Evolutionary conservation across 345 rosid genomes (phyloP), one percentile per base, ranked within the genome.

Genomic region (Lepidium didymum): DNA sequence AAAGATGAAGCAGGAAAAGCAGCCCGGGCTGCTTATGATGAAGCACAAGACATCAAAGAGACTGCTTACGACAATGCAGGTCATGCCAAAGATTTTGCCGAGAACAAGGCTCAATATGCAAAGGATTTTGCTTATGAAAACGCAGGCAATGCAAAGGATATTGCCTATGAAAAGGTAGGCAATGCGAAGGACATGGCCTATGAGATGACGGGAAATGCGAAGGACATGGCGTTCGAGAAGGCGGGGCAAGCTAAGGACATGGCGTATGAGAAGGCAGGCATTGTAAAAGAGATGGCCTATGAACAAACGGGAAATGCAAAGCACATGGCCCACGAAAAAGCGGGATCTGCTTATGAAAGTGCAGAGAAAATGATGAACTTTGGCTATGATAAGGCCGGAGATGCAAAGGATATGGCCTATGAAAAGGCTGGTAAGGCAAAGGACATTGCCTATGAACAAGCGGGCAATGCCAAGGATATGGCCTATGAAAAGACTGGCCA

Each of bases 161-260:
- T 56, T 10, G 75, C 79, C 16, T 70, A 78, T 3, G 42, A 76
- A 1, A 76, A 78, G 44, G 77, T 79, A 1, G 68, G 78, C 1
- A 46, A 77, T 27, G 81, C 73, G 2, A 67, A 66, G 8, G 62
- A 72, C 16, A 45, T 64, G 38, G 68, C 78, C 7, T 44, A 56
- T 15, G 72, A 63, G 7, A 76, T 49, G 44, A 71, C 64, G 0
- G 61, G 69, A 3, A 33, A 70, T 43, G 52, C 45, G 0, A 77
- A 67, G 45, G 73, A 80, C 27, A 15, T 21, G 33, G 62, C 79
- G 0, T 56, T 18, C 0, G 36, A 41, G 0, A 63, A 47, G 8
- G 67, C 45, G 0, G 42, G 19, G 0, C 0, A 62, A 7, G 56
- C 9, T 0, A 61, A 31, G 14, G 69, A 64, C 10, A 10, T 6